A percentile compares a stretch with the other conserved stretches of the same genome.
These are phyloP conservation scores for Solanum clarkiae DNA, from an alignment of 257 asterid genomes.

Conservation along the genomic window DNA sequence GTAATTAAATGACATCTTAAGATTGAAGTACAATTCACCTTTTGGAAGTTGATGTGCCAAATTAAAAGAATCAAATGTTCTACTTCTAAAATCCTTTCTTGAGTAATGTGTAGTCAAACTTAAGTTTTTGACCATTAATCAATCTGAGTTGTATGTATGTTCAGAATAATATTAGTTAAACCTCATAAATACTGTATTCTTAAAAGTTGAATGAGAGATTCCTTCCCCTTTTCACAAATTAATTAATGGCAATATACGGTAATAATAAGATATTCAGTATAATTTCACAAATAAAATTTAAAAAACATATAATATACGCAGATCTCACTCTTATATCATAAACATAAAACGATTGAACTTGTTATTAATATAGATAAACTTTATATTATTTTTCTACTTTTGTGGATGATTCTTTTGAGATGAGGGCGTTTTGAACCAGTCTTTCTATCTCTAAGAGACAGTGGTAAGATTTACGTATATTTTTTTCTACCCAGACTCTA, in stretches of 20 bases:
- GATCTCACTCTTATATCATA: background rate
- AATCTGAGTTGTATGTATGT: background rate
- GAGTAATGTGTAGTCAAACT: background rate
- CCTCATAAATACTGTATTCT: background rate
- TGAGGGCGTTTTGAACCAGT: too few species aligned
- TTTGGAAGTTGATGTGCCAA: background rate
- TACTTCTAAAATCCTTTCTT: background rate
- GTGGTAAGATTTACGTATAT: too few species aligned
- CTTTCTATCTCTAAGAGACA: too few species aligned
- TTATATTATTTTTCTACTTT: background rate
- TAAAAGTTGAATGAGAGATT: background rate
- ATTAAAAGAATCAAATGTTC: background rate
- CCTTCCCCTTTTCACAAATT: background rate
- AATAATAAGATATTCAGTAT: background rate
- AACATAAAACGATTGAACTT: background rate
- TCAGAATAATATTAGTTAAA: background rate
- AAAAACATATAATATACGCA: accelerated
- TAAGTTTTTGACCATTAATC: background rate
- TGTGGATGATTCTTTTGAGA: too few species aligned
- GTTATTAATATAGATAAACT: background rate
- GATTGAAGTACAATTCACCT: background rate
- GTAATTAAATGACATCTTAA: background rate
- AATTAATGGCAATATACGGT: background rate
- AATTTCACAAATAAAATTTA: background rate
- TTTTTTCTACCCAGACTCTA: too few species aligned